Percentiles rank a stretch among this genome's conserved stretches.
Evolutionary conservation across 2,329 filamentous ascomycete genomes (phyloP).

Genomic region (Ceratocystiopsis sp.): DNA sequence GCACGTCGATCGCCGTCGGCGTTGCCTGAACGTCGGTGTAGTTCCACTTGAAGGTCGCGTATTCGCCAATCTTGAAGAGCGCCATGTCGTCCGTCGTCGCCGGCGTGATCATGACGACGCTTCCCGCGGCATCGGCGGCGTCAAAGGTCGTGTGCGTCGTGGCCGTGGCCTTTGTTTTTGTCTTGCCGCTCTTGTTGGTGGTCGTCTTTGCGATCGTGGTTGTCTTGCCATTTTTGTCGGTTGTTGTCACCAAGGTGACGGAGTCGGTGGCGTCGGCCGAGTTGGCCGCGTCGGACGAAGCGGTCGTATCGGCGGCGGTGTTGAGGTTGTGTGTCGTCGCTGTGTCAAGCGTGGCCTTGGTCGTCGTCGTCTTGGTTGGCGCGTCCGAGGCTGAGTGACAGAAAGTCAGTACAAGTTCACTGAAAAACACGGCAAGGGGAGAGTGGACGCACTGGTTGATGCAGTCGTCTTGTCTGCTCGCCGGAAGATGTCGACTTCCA

Average conservation of each 20-base stretch:
- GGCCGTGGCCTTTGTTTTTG: slow-evolving; percentile 6
- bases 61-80: slow-evolving; percentile 43
- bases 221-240: slow-evolving; percentile 7
- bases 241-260: slow-evolving; percentile 9
- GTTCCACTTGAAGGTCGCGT: slow-evolving; percentile 46
- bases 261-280: slow-evolving; percentile 11
- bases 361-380: background rate
- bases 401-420: too few relatives aligned
- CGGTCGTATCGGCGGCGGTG: slow-evolving; percentile 6
- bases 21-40: slow-evolving; percentile 42
- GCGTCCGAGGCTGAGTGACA: too few relatives aligned
- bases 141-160: slow-evolving; percentile 25
- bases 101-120: slow-evolving; percentile 36
- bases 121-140: slow-evolving; percentile 28
- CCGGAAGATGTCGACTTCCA: slow-evolving; percentile 35
- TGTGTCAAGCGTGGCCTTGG: background rate
- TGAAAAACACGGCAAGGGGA: too few relatives aligned
- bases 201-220: slow-evolving; percentile 12
- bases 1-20: slow-evolving; percentile 42
- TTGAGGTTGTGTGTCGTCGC: background rate
- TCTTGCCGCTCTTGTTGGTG: slow-evolving; percentile 8
- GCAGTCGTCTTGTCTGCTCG: slow-evolving; percentile 12
- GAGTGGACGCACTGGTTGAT: too few relatives aligned
- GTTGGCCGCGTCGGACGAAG: too few relatives aligned
- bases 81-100: slow-evolving; percentile 25